phyloP scores from a whole-genome alignment of 768 basidiomycete species.

The Mycena maculata region DNA sequence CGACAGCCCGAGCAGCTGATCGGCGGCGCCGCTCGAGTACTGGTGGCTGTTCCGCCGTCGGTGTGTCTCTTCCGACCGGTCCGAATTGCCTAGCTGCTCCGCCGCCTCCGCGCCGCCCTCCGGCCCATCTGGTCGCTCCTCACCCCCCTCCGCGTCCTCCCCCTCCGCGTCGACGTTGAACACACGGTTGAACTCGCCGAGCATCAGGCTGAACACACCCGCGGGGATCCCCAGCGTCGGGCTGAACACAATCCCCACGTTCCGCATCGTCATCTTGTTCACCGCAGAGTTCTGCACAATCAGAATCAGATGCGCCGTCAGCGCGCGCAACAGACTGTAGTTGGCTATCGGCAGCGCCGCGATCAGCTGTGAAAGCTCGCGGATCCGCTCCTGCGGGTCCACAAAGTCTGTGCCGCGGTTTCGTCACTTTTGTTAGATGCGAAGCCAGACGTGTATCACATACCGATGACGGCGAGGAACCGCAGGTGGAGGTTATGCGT shows the following conservation, averaged over 20 bases:
- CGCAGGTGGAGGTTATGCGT: conserved; percentile 91
- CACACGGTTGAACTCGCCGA: conserved; percentile 92
- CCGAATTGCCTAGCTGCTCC: conserved; percentile 39
- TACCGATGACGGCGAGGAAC: conserved; percentile 94
- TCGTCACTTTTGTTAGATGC: conserved; percentile 22
- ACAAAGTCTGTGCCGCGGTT: conserved; percentile 74
- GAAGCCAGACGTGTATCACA: conserved; percentile 43
- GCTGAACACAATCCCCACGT: conserved; percentile 98
- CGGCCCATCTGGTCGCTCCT: conserved; percentile 22
- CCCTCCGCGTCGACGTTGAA: conserved; percentile 80
- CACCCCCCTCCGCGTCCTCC: conserved; percentile 40
- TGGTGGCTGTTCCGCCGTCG: conserved; percentile 82
- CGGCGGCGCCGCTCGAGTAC: conserved; percentile 86
- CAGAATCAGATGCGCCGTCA: conserved; percentile 94
- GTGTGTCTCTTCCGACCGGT: conserved; percentile 45
- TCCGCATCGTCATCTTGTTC: conserved; percentile 99
- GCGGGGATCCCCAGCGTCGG: conserved; percentile 99
- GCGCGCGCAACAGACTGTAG: conserved; percentile 92
- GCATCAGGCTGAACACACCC: conserved; percentile 94
- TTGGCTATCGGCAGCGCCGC: conserved; percentile 90
- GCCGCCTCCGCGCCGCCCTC: conserved; percentile 35
- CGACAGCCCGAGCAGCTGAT: conserved; percentile 80
- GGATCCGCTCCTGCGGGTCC: conserved; percentile 88
- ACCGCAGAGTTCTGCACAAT: conserved; percentile 90
- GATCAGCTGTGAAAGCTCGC: conserved; percentile 87